Base-by-base conservation (phyloP, 345 rosid species). In the Salix suchowensis region DNA sequence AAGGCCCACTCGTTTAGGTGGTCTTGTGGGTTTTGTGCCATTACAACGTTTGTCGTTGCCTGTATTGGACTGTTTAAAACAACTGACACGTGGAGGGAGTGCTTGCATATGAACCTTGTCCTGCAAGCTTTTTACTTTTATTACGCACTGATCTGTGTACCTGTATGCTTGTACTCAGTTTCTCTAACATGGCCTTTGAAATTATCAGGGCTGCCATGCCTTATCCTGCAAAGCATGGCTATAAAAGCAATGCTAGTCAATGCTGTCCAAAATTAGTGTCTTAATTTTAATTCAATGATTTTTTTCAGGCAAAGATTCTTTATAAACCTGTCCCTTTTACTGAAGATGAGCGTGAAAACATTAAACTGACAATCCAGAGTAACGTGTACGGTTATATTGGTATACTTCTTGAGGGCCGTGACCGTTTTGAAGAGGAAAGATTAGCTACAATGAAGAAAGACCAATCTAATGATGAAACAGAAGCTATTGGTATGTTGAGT, bases 401-500 rank as follows among this genome's bases (percentile, higher is more conserved):
- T 74, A 86, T 92, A 74, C 95, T 96, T 65, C 97, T 96, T 60
- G 99, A 96, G 84, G 99, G 97, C 6, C 97, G 97, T 70, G 99
- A 96, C 74, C 91, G 88, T 67, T 96, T 94, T 72, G 99, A 94
- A 83, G 99, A 96, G 77, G 98, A 93, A 78, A 73, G 86, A 84
- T 90, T 87, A 83, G 78, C 81, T 76, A 86, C 80, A 80, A 84
- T 50, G 82, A 76, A 72, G 77, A 72, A 76, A 34, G 85, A 76
- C 44, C 83, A 32, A 55, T 75, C 78, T 76, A 77, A 77, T 62
- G 70, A 72, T 69, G 87, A 81, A 62, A 65, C 78, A n/a, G 77
- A 74, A n/a, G 52, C 76, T 42, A 65, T 54, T 70, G 90, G 92
- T 82, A 84, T 76, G 85, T 60, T 39, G 64, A 39, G 62, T 55